Base-by-base conservation (phyloP, 805 yeast species). In the Candida xyloterini region DNA sequence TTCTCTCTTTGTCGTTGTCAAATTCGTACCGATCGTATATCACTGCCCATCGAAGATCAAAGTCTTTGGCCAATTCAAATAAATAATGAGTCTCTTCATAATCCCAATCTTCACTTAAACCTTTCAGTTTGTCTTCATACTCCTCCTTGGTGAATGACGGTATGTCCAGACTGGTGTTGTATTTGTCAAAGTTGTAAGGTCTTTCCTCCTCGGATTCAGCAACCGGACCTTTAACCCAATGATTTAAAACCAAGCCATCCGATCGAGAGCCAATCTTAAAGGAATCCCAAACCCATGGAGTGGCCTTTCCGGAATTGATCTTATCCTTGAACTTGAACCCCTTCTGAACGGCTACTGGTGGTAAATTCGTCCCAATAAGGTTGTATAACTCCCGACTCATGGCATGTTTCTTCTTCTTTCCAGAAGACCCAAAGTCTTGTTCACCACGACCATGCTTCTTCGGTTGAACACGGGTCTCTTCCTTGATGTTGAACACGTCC, bases 361-460 rank as follows among this genome's bases (percentile, higher is more conserved):
- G 96, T 2, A 95, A 79, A 60, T 88, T 88, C 27, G 93, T 90
- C 5, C 99, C 99, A 28, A 93, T 68, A 38, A 95, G 71, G 48
- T 84, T 84, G 62, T 84, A 90, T 38, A 93, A 68, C 59, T 93
- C 99, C 51, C 98, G 74, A 47, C 86, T 90, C 78, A 91, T 84
- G 18, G 95, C 95, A 2, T 63, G 65, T 22, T 53, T 48, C 39
- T 62, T 67, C 40, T 62, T 65, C 52, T 60, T 63, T 46, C 67
- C 65, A 8, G 55, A 41, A 10, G 25, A 26, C 7, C 55, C 51
- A 36, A 55, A 51, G 15, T 51, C 50, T 11, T 42, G 35, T n/a
- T 43, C 38, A 9, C 42, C 36, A 7, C 46, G 43, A 10, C 35
- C 29, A 18, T 48, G 50, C 23, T 52, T 72, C 33, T 56, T 38